Percentiles rank a stretch among this genome's conserved stretches.
These are phyloP conservation scores for Plasmopara muralis DNA, from an alignment of 352 stramenopile species.

Conservation along the genomic window DNA sequence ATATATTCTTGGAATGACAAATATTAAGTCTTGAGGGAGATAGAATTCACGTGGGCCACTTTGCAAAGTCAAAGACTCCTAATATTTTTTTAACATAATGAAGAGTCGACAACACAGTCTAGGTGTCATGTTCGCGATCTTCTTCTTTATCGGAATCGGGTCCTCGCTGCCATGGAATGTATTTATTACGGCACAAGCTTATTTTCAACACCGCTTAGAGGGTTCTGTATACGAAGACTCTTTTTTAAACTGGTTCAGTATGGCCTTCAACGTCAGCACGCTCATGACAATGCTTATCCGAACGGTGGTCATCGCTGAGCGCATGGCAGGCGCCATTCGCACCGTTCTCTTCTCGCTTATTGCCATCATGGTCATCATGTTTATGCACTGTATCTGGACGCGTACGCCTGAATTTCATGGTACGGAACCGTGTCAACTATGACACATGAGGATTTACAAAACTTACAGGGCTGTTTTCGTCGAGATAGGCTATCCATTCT, in stretches of 20 bases:
- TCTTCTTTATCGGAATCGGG: conserved; percentile 75
- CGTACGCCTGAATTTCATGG: conserved; percentile 65
- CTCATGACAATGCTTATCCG: conserved; percentile 70
- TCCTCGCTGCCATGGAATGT: conserved; percentile 81
- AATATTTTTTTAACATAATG: too few species aligned
- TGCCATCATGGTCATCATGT: conserved; percentile 64
- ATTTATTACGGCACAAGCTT: conserved; percentile 79
- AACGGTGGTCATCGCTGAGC: conserved; percentile 49
- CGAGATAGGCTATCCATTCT: conserved; percentile 42
- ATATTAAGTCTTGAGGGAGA: too few species aligned
- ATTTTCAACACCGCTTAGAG: conserved; percentile 60
- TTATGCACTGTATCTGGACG: conserved; percentile 64
- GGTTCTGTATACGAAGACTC: conserved; percentile 63
- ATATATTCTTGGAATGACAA: too few species aligned
- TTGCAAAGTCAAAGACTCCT: too few species aligned
- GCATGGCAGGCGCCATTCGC: conserved; percentile 47
- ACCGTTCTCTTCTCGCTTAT: conserved; percentile 65
- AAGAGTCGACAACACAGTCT: conserved; percentile 16
- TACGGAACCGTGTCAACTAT: conserved; percentile 13
- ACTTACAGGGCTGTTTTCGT: neutral
- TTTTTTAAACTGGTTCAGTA: conserved; percentile 85
- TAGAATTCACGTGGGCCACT: too few species aligned
- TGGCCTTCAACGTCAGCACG: conserved; percentile 76
- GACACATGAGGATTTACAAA: conserved; percentile 8
- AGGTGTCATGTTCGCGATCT: conserved; percentile 52